Base-by-base conservation (phyloP, 108 stramenopile species). In the Cyclostephanos invisitatus region DNA sequence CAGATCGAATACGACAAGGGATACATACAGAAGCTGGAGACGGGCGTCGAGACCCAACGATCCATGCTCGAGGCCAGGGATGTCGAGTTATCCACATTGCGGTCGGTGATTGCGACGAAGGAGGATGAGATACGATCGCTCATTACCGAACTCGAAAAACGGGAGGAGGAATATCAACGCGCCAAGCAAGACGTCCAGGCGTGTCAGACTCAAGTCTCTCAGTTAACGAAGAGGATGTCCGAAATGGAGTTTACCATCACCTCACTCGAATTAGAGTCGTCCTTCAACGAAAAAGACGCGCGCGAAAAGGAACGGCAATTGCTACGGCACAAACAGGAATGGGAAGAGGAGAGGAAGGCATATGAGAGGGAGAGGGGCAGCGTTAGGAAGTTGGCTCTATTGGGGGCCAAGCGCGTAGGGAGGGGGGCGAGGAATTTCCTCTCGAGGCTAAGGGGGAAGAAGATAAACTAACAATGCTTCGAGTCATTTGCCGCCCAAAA, bases 291-390 rank as follows among this genome's bases (percentile, higher is more conserved):
- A 28, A 58, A 60, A 48, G 28, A n/a, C 11, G 76, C 56, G 35
- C 44, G 49, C 12, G 57, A 77, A 14, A 70, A 25, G 17, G 54
- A 59, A 57, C 48, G 27, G 37, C 67, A 68, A 58, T 27, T 54
- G 38, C 42, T 27, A 21, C 55, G 46, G 11, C 60, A 37, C 17
- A 27, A 37, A 27, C 24, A 62, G 3, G 38, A 46, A 9, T 51
- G 54, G 63, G 64, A 70, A 2, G 36, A 60, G 7, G 24, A 59
- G 35, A 63, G 47, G 18, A 18, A 22, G 0, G 3, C 37, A 15
- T 70, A 77, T 38, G 76, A 77, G 49, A 70, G 58, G 22, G 76
- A 77, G 46, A 57, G 76, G 55, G 51, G 53, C 18, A 77, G 76
- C 51, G 18, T 77, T 38, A 65, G 76, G 32, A 64, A 70, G 44